These are phyloP conservation scores for Stachybotrys chartarum DNA, from an alignment of 2,329 filamentous ascomycete species.

Conservation along the genomic window DNA sequence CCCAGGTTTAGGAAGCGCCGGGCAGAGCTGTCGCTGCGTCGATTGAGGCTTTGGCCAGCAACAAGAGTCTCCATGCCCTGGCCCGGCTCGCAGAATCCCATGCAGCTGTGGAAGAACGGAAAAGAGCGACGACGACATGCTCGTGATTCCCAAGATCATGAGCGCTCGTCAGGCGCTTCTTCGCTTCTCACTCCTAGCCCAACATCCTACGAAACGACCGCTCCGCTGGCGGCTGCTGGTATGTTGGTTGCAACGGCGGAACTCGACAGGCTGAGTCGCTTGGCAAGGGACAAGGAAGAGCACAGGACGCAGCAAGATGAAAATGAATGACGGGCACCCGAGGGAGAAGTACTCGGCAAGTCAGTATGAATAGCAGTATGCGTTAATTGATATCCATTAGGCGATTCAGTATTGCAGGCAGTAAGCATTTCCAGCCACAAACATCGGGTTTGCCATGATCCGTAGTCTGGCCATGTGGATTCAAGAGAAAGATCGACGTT, in stretches of 20 bases:
- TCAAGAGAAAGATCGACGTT: not conserved
- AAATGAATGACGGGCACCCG: not conserved
- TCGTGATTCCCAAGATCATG: conserved; percentile 17
- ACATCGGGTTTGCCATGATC: too few relatives aligned
- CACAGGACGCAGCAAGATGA: not conserved
- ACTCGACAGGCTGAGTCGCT: conserved; percentile 22
- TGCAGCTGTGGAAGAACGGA: conserved; percentile 12
- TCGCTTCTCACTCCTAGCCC: conserved; percentile 11
- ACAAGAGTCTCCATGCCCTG: conserved; percentile 9
- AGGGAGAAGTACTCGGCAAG: too few relatives aligned
- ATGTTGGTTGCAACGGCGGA: conserved; percentile 19
- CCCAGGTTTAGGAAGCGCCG: conserved; percentile 12
- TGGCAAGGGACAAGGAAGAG: conserved; percentile 12
- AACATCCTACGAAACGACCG: conserved; percentile 10
- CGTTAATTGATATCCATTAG: too few relatives aligned
- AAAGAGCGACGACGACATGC: conserved; percentile 22
- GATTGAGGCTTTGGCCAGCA: conserved; percentile 16
- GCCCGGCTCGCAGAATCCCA: conserved; percentile 2
- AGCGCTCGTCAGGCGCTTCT: conserved; percentile 13
- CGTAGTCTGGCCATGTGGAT: too few relatives aligned
- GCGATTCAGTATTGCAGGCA: too few relatives aligned
- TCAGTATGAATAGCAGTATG: too few relatives aligned
- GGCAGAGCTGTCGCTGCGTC: conserved; percentile 14
- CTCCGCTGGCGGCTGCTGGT: conserved; percentile 17
- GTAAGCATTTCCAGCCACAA: too few relatives aligned